Evolutionary conservation across 371 early-diverging fungal species (phyloP).

Genomic region (Apophysomyces sp.): DNA sequence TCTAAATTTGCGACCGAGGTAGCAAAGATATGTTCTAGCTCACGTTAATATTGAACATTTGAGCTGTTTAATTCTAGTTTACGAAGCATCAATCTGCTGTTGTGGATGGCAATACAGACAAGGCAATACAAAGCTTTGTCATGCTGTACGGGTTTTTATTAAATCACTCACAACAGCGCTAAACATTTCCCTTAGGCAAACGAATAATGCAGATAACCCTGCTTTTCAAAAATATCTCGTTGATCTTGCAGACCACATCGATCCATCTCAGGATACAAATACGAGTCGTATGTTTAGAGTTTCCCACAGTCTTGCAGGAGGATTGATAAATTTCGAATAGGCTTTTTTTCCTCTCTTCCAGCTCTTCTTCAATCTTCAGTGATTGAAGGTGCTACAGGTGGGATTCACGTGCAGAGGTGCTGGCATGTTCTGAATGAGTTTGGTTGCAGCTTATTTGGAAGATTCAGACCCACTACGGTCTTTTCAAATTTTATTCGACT

Average conservation of each 20-base stretch:
- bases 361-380: conserved; percentile 42
- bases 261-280: conserved; percentile 39
- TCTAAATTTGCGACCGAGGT: neutral
- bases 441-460: conserved; percentile 25
- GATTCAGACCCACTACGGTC: conserved; percentile 33
- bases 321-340: conserved; percentile 9
- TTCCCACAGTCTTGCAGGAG: neutral
- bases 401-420: neutral
- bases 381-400: conserved; percentile 42
- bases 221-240: conserved; percentile 34
- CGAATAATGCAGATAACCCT: conserved; percentile 31
- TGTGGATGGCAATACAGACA: conserved; percentile 15
- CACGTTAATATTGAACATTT: too few species aligned
- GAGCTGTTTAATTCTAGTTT: too few species aligned
- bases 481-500: conserved; percentile 39
- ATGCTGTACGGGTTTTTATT: conserved; percentile 14
- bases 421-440: neutral
- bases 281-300: conserved; percentile 24
- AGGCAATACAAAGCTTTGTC: conserved; percentile 25
- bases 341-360: conserved; percentile 43
- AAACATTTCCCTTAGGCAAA: conserved; percentile 22
- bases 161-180: neutral
- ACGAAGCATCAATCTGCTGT: conserved; percentile 7
- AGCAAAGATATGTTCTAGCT: too few species aligned
- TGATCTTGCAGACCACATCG: conserved; percentile 36